Conservation (phyloP, 345 rosid species). For the Populus alba region DNA sequence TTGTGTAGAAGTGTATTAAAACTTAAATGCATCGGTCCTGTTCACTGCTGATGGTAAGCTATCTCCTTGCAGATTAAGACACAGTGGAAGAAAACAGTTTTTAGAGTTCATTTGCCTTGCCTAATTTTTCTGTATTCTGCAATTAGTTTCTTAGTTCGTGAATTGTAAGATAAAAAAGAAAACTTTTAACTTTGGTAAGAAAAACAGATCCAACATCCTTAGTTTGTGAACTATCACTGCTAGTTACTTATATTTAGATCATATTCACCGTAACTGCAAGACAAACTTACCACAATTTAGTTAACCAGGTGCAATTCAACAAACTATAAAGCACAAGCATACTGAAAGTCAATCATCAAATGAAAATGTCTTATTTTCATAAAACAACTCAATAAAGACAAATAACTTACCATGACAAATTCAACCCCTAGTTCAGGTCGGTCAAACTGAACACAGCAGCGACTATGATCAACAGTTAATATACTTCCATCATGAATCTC, state of each 20-base stretch:
- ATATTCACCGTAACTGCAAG: neutral
- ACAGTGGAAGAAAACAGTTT: neutral
- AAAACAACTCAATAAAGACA: constrained; percentile 1
- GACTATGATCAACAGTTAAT: constrained; percentile 81
- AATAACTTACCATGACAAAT: constrained; percentile 67
- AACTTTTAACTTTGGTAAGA: neutral
- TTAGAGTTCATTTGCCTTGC: neutral
- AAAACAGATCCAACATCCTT: neutral
- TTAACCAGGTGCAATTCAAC: neutral
- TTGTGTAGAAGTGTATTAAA: neutral
- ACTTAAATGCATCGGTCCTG: neutral
- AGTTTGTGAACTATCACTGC: neutral
- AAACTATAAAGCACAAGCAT: too few species aligned
- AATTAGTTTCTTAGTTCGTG: neutral
- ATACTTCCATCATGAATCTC: constrained; percentile 88
- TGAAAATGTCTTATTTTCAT: neutral
- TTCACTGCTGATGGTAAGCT: neutral
- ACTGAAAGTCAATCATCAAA: neutral
- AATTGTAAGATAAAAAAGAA: neutral
- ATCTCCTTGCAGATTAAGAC: neutral
- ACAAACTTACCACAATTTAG: neutral
- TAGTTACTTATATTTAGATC: neutral
- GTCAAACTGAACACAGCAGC: constrained; percentile 80
- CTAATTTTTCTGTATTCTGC: neutral
- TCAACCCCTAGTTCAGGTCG: constrained; percentile 75